Conservation (phyloP, 2,329 filamentous ascomycete species). For the Penicillium sp. region DNA sequence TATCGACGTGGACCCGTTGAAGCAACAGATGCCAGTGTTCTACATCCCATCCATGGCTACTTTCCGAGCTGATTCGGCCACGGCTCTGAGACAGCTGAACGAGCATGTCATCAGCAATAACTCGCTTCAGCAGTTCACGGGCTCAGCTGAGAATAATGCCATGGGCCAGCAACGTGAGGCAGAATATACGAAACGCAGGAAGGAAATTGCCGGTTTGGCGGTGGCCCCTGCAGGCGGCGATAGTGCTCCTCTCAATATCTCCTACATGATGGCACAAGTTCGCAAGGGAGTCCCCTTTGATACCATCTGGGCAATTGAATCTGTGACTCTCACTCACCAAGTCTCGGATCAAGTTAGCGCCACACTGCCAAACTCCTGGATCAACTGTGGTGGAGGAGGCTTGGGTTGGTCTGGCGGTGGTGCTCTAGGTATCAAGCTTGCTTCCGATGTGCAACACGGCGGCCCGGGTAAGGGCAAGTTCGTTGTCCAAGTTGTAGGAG, state of each 20-base stretch:
- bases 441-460: conserved; percentile 60
- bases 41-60: conserved; percentile 71
- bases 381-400: conserved; percentile 81
- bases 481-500: conserved; percentile 69
- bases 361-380: conserved; percentile 72
- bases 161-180: conserved; percentile 63
- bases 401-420: conserved; percentile 81
- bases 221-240: conserved; percentile 59
- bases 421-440: conserved; percentile 77
- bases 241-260: conserved; percentile 67
- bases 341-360: conserved; percentile 75
- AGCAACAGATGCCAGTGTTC: conserved; percentile 75
- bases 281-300: conserved; percentile 64
- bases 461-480: conserved; percentile 62
- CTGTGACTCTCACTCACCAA: conserved; percentile 72
- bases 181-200: conserved; percentile 64
- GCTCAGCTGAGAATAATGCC: conserved; percentile 47
- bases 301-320: conserved; percentile 78
- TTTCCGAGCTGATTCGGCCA: conserved; percentile 70
- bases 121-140: conserved; percentile 51
- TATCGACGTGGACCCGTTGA: conserved; percentile 70
- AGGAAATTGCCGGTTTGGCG: conserved; percentile 63
- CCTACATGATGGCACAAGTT: conserved; percentile 63
- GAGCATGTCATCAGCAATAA: conserved; percentile 61
- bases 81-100: conserved; percentile 72